Conservation (phyloP, 352 stramenopile species). For the Pythium sp. region DNA sequence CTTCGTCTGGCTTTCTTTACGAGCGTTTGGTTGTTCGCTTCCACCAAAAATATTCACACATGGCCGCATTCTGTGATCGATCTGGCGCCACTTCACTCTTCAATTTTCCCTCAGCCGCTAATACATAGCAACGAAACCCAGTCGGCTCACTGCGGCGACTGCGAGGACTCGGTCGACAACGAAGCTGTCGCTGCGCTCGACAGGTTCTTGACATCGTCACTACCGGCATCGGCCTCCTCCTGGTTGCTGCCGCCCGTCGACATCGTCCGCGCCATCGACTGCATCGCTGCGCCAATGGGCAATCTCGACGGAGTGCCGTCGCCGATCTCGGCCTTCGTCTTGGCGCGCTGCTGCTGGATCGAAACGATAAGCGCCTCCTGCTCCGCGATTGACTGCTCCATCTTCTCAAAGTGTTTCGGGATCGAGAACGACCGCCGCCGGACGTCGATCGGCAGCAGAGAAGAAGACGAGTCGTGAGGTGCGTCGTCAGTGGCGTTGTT, state of each 20-base stretch:
- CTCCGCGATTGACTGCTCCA: constrained; percentile 12
- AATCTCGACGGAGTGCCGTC: constrained; percentile 7
- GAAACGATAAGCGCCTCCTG: constrained; percentile 57
- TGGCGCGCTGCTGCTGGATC: constrained; percentile 58
- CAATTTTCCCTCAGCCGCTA: background rate
- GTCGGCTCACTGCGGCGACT: background rate
- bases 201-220: background rate
- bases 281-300: constrained; percentile 23
- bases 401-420: constrained; percentile 40
- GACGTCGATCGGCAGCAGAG: constrained; percentile 14
- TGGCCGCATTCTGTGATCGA: background rate
- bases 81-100: too few species aligned
- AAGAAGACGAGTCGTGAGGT: background rate
- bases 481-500: background rate
- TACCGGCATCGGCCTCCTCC: background rate
- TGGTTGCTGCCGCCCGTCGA: background rate
- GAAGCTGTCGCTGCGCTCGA: background rate
- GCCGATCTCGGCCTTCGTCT: constrained; percentile 21
- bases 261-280: constrained; percentile 10
- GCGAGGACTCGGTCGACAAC: background rate
- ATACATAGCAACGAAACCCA: too few species aligned
- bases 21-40: background rate
- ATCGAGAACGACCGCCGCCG: constrained; percentile 41
- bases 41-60: background rate
- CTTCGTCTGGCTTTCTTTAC: background rate